Conservation (phyloP, 768 basidiomycete genomes). For the Sarcodon aspratus region DNA sequence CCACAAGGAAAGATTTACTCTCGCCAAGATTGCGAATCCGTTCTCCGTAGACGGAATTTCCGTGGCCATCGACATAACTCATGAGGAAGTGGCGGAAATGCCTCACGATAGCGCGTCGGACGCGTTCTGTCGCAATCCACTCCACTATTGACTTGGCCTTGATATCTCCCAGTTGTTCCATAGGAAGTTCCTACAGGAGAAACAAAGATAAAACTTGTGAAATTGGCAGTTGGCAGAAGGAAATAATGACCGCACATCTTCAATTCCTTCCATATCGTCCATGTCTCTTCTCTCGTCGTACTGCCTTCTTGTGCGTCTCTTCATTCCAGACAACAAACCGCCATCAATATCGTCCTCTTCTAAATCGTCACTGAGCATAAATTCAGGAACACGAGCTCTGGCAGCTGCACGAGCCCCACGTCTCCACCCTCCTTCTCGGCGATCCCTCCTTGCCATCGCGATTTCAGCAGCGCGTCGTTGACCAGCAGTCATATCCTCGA, state of each 20-base stretch:
- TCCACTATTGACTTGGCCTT: conserved; percentile 96
- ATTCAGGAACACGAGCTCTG: conserved; percentile 76
- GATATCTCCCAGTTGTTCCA: conserved; percentile 95
- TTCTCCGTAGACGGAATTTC: conserved; percentile 88
- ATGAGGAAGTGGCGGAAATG: conserved; percentile 94
- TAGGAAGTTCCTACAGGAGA: conserved; percentile 66
- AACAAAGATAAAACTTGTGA: conserved; percentile 7
- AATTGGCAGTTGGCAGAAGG: background rate
- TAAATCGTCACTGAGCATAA: conserved; percentile 59
- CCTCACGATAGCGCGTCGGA: conserved; percentile 78
- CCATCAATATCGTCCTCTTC: conserved; percentile 69
- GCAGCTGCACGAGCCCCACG: conserved; percentile 66
- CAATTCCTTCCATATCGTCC: conserved; percentile 84
- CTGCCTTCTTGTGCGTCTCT: conserved; percentile 72
- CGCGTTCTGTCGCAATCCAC: conserved; percentile 92
- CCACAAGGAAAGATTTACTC: conserved; percentile 37
- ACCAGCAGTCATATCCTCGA: conserved; percentile 53
- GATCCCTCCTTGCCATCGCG: conserved; percentile 83
- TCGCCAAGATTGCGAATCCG: conserved; percentile 91
- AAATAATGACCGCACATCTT: conserved; percentile 50
- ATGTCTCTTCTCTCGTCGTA: conserved; percentile 89
- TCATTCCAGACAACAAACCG: conserved; percentile 59
- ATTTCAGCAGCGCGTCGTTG: conserved; percentile 76
- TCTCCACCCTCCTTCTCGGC: conserved; percentile 52
- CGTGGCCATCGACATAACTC: conserved; percentile 90